Conservation (phyloP, 148 eudicot species). For the Fagopyrum esculentum region DNA sequence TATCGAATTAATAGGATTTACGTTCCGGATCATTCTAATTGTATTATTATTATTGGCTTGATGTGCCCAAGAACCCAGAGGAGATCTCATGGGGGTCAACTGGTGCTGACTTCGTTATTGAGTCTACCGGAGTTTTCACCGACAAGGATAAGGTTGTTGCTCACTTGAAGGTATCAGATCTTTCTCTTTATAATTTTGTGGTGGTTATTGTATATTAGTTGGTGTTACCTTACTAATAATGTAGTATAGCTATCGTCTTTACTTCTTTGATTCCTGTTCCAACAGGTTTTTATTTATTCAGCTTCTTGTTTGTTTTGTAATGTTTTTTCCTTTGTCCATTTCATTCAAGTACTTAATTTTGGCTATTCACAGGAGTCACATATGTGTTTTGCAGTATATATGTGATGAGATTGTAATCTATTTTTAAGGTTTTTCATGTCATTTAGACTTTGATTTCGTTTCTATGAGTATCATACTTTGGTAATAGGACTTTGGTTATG, state of each 20-base stretch:
- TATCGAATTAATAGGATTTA: background rate
- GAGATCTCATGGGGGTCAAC: slow-evolving; percentile 66
- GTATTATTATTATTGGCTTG: background rate
- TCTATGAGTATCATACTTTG: background rate
- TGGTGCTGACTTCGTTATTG: slow-evolving; percentile 57
- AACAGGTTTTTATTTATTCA: too few species aligned
- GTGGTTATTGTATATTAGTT: background rate
- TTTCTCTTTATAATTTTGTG: background rate
- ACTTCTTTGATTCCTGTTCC: too few species aligned
- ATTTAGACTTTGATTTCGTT: background rate
- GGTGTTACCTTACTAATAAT: too few species aligned
- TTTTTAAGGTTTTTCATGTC: background rate
- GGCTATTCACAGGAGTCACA: too few species aligned
- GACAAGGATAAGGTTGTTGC: slow-evolving; percentile 71
- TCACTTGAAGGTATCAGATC: slow-evolving; percentile 46
- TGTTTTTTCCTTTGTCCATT: too few species aligned
- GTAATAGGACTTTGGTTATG: background rate
- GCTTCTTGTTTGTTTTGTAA: too few species aligned
- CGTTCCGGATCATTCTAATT: background rate
- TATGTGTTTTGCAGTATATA: background rate
- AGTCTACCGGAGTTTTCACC: slow-evolving; percentile 70
- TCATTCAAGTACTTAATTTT: too few species aligned
- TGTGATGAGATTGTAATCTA: too few species aligned
- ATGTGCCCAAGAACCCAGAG: slow-evolving; percentile 51
- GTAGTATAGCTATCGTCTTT: too few species aligned